These are phyloP conservation scores for Cercospora citrullina DNA, from an alignment of 2,329 filamentous ascomycete species.

Conservation along the genomic window DNA sequence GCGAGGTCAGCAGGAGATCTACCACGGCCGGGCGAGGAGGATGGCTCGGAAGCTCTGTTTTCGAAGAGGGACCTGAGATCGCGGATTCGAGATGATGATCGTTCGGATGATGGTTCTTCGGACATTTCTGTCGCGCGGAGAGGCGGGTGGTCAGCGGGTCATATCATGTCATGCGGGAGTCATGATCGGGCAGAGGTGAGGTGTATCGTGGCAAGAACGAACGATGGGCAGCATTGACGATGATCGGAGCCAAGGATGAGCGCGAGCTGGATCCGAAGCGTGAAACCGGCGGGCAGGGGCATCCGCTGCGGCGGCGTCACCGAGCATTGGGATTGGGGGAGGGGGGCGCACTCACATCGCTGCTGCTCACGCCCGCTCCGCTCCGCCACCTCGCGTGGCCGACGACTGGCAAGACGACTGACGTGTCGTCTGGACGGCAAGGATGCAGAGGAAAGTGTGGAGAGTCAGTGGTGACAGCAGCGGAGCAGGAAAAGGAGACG, in stretches of 20 bases:
- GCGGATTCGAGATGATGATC: conserved; percentile 46
- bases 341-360: not conserved
- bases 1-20: conserved; percentile 44
- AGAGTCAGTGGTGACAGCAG: not conserved
- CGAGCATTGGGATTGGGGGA: not conserved
- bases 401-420: not conserved
- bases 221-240: conserved; percentile 2
- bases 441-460: not conserved
- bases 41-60: conserved; percentile 40
- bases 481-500: not conserved
- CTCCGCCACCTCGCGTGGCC: not conserved
- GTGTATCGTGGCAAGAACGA: conserved; percentile 8
- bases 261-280: conserved; percentile 2
- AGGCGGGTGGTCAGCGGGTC: conserved; percentile 16
- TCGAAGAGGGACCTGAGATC: conserved; percentile 54
- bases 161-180: conserved; percentile 3
- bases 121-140: conserved; percentile 48
- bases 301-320: not conserved
- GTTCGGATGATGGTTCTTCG: conserved; percentile 32
- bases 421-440: not conserved
- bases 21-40: conserved; percentile 39
- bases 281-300: conserved; percentile 8
- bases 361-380: conserved; percentile 2
- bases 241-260: conserved; percentile 9
- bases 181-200: conserved; percentile 8